phyloP scores from a whole-genome alignment of 306 rosid genomes.

The Trifolium repens region DNA sequence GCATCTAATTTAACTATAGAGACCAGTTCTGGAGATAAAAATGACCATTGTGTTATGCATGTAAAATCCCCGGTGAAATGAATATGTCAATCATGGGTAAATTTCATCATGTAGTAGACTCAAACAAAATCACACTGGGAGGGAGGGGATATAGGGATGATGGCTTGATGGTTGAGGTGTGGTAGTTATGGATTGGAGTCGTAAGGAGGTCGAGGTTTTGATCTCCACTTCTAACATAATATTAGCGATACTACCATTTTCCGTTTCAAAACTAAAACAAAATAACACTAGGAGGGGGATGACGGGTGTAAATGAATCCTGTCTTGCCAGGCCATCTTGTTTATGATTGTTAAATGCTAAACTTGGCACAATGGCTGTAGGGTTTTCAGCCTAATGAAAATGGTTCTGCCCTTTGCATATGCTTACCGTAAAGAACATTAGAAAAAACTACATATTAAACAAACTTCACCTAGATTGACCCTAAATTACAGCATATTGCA shows the following conservation, averaged over 20 bases:
- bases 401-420: not conserved
- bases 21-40: slow-evolving; percentile 21
- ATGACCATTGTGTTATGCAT: slow-evolving; percentile 25
- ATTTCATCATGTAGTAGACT: slow-evolving; percentile 33
- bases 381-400: not conserved
- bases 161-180: slow-evolving; percentile 35
- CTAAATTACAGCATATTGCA: slow-evolving; percentile 15
- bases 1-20: slow-evolving; percentile 19
- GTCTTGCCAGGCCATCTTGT: slow-evolving; percentile 2
- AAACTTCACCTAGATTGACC: not conserved
- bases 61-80: slow-evolving; percentile 5
- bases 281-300: not conserved
- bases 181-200: not conserved
- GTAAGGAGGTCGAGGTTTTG: not conserved
- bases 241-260: not conserved
- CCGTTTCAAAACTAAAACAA: slow-evolving; percentile 24
- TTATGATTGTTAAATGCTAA: not conserved
- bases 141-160: not conserved
- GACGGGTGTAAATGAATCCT: not conserved
- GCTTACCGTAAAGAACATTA: not conserved
- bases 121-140: not conserved
- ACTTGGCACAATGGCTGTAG: slow-evolving; percentile 16
- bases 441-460: not conserved
- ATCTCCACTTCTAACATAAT: not conserved
- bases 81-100: slow-evolving; percentile 6